Evolutionary conservation across 2,329 filamentous ascomycete species (phyloP).

Genomic region (Trichoderma polysporum): DNA sequence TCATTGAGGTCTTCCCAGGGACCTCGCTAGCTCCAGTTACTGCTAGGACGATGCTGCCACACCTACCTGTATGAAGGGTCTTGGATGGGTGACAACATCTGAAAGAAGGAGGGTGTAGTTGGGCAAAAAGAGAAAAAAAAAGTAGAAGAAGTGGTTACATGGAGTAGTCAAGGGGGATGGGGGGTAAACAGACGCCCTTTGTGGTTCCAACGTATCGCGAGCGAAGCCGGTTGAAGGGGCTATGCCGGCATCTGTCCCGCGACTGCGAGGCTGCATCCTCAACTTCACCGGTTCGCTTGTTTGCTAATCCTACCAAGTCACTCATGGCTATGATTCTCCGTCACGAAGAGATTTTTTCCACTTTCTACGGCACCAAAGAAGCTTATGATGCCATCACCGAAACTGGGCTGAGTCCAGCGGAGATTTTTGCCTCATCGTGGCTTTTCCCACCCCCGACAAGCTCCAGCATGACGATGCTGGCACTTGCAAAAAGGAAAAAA

Average conservation of each 20-base stretch:
- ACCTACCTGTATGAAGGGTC: not conserved
- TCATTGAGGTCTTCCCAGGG: not conserved
- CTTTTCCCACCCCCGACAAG: not conserved
- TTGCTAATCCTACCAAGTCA: not conserved
- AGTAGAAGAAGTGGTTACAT: not conserved
- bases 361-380: not conserved
- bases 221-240: slow-evolving; percentile 4
- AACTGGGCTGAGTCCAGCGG: too few species aligned
- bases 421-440: not conserved
- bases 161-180: not conserved
- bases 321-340: not conserved
- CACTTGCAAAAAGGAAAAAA: not conserved
- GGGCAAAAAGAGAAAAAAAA: slow-evolving; percentile 2
- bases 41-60: not conserved
- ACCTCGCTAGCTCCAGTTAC: not conserved
- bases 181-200: not conserved
- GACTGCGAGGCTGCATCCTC: not conserved
- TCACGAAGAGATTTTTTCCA: not conserved
- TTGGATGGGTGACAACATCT: not conserved
- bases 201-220: not conserved
- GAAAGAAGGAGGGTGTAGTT: not conserved
- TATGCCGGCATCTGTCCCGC: slow-evolving; percentile 9
- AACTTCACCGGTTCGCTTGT: not conserved
- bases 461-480: not conserved
- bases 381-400: not conserved